Conservation (phyloP, 169 alveolate genomes). For the Theileria sp. region DNA sequence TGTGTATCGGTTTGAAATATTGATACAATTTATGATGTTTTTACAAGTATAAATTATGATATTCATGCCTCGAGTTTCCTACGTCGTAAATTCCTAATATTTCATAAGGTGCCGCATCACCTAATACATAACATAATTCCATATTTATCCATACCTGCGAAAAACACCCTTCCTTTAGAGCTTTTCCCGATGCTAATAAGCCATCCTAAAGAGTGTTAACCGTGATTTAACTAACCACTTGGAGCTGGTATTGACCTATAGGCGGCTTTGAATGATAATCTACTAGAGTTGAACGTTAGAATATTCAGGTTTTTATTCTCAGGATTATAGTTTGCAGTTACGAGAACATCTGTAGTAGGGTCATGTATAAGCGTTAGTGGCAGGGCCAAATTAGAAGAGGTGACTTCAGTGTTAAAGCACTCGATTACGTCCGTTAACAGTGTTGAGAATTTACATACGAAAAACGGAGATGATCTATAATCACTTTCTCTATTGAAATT, state of each 20-base stretch:
- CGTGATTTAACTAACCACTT: constrained; percentile 36
- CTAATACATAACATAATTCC: neutral
- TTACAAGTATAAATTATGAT: constrained; percentile 29
- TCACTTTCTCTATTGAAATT: constrained; percentile 22
- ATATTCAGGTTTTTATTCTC: constrained; percentile 6
- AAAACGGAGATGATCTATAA: neutral
- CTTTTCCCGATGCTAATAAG: constrained; percentile 10
- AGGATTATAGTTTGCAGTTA: constrained; percentile 27
- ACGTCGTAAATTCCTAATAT: constrained; percentile 27
- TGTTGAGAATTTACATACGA: constrained; percentile 41
- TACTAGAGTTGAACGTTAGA: constrained; percentile 39
- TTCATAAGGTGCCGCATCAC: constrained; percentile 38
- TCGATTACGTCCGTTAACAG: constrained; percentile 33
- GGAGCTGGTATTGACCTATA: constrained; percentile 38
- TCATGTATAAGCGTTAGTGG: constrained; percentile 47
- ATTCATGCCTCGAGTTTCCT: constrained; percentile 5
- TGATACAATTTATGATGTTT: neutral
- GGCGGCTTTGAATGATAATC: constrained; percentile 27
- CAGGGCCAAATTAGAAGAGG: neutral
- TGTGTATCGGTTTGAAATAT: neutral
- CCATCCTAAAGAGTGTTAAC: constrained; percentile 16
- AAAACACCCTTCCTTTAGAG: constrained; percentile 23
- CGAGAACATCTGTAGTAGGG: constrained; percentile 13
- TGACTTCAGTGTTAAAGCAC: constrained; percentile 32
- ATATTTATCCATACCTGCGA: constrained; percentile 22